Conservation (phyloP, 345 rosid genomes). For the Salix purpurea region DNA sequence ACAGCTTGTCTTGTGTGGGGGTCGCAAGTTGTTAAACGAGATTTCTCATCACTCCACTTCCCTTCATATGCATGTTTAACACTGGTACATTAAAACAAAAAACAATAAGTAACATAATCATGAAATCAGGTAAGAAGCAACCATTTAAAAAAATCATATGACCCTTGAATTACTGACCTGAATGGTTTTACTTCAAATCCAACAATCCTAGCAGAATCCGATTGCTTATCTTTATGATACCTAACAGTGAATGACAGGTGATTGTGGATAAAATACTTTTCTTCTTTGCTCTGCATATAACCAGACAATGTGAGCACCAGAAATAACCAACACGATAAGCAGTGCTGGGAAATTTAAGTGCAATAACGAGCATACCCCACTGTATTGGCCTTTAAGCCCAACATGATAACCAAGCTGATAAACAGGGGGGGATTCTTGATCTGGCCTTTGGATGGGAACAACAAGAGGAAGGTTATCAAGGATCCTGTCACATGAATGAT, state of each 20-base stretch:
- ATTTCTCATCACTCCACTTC: conserved; percentile 54
- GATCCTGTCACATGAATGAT: conserved; percentile 55
- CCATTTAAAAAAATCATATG: neutral
- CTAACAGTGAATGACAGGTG: conserved; percentile 85
- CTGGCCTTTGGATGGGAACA: conserved; percentile 65
- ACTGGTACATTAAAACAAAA: conserved; percentile 30
- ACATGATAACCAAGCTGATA: conserved; percentile 91
- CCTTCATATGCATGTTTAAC: conserved; percentile 85
- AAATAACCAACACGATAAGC: neutral
- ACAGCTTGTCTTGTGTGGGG: conserved; percentile 71
- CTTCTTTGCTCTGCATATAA: conserved; percentile 68
- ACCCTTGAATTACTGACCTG: conserved; percentile 42
- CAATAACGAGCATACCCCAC: conserved; percentile 56
- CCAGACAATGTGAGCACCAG: conserved; percentile 14
- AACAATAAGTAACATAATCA: neutral
- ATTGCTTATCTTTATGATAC: conserved; percentile 69
- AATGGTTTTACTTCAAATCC: conserved; percentile 94
- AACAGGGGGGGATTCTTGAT: conserved; percentile 61
- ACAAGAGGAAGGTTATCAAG: conserved; percentile 95
- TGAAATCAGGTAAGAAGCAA: neutral
- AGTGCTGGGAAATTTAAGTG: conserved; percentile 5
- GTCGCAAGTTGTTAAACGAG: conserved; percentile 78
- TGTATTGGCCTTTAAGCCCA: conserved; percentile 85
- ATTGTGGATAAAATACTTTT: conserved; percentile 81
- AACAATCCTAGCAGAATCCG: conserved; percentile 83